Evolutionary conservation across 2,329 filamentous ascomycete species (phyloP), one percentile per base, ranked within the genome.

Genomic region (Neopestalotiopsis rosae): DNA sequence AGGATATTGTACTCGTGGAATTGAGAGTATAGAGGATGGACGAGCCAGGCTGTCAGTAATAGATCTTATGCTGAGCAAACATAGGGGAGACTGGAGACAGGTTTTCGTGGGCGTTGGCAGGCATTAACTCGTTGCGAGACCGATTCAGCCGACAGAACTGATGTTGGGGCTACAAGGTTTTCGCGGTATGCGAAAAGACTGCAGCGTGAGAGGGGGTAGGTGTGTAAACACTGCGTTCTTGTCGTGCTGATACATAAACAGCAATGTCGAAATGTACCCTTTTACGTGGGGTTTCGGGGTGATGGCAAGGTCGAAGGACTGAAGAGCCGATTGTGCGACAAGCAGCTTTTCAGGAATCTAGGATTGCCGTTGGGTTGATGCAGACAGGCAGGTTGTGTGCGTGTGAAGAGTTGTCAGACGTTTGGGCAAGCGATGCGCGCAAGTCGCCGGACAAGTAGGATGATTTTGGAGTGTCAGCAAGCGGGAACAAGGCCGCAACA

Each of bases 191-290:
- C 94, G 94, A 93, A 97, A 97, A 89, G 92, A 88, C 90, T 95
- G 94, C 93, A 97, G 94, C 93, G 94, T 94, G 88, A 94, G 90
- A 88, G 94, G 94, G 89, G 91, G 91, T 87, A 92, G 91, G 91
- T 95, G 92, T 93, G 91, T 93, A 91, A 94, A 94, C 91, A 94
- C 91, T 92, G 93, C 90, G 90, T 89, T 89, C 80, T 88, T 82
- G 91, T 92, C 92, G 93, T 94, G 92, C 94, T 94, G 94, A 97
- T 97, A 97, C 94, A 97, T 97, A 97, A 93, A 97, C 94, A 92
- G 86, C 85, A 81, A 79, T 80, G 77, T 79, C 24, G 76, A 78
- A 73, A 75, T 79, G 80, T 73, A 74, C 76, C 77, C 76, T 75
- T 73, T 71, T 76, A 76, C 71, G 76, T 78, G 73, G 74, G 77